phyloP scores from a whole-genome alignment of 371 early-diverging fungal species.

The Lichtheimia ramosa region DNA sequence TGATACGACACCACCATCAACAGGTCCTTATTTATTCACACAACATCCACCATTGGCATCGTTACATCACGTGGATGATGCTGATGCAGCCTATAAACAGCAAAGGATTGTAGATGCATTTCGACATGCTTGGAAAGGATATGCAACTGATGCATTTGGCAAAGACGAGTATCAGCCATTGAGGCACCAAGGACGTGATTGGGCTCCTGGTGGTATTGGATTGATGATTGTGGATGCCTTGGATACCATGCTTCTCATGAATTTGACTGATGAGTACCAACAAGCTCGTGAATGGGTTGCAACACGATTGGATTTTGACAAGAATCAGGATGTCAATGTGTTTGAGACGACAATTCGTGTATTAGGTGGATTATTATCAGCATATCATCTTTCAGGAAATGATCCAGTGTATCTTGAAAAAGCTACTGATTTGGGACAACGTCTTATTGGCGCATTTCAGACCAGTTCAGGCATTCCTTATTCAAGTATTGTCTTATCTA shows the following conservation, averaged over 20 bases:
- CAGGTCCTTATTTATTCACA: constrained; percentile 19
- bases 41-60: constrained; percentile 25
- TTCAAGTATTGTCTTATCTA: constrained; percentile 65
- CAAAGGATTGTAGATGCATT: constrained; percentile 55
- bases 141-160: constrained; percentile 77
- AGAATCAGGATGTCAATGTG: constrained; percentile 75
- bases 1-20: neutral
- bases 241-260: constrained; percentile 86
- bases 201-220: constrained; percentile 65
- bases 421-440: constrained; percentile 80
- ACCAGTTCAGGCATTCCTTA: constrained; percentile 78
- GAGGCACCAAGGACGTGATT: constrained; percentile 47
- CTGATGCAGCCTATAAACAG: constrained; percentile 39
- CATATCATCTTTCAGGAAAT: constrained; percentile 73
- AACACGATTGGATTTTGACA: constrained; percentile 59
- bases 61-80: constrained; percentile 14
- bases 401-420: constrained; percentile 67
- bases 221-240: constrained; percentile 84
- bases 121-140: constrained; percentile 79
- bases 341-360: constrained; percentile 95
- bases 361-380: constrained; percentile 85
- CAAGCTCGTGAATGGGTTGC: constrained; percentile 69
- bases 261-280: constrained; percentile 69
- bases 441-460: constrained; percentile 76
- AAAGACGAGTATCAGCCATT: constrained; percentile 84